Evolutionary conservation across 2,329 filamentous ascomycete genomes (phyloP), one percentile per base, ranked within the genome.

Genomic region (Cytospora mali): DNA sequence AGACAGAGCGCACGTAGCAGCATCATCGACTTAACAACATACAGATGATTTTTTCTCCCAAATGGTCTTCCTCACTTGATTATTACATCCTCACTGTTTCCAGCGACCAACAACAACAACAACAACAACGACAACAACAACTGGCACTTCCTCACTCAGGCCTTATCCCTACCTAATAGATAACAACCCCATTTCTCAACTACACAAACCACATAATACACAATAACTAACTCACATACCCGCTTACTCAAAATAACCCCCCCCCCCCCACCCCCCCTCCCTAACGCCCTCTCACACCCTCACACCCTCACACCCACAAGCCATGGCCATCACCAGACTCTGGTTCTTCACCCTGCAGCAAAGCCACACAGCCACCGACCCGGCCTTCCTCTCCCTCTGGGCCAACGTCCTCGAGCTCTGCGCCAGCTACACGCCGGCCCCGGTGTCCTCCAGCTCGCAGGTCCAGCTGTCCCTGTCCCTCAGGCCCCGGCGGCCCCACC

Each of bases 301-400:
- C n/a, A 35, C 21, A 29, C 6, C 7, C 5, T 14, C 25, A 29
- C 14, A 35, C 25, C 25, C 46, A 23, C 25, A 52, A n/a, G 23
- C 33, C 50, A 65, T 65, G 64, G 64, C 61, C 28, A 61, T 65
- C 64, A 63, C 57, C 35, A 62, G 64, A 35, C 56, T 65, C 7
- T 65, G 64, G 64, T 65, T 65, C 61, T 65, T 65, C 61, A 63
- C 61, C 49, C 48, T 65, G 29, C 49, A 50, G 6, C 61, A 61
- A 25, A 35, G 48, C 61, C 28, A 29, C 56, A 51, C 56, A 11
- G 50, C 48, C 13, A 50, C 35, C 48, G 61, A 65, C 61, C 56
- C 64, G 23, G 56, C 61, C 57, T 65, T 65, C 50, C 53, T 54
- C 16, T 6, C 25, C 9, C 53, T 65, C 6, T 65, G 64, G 64